Base-by-base conservation (phyloP, 441 rosid genomes). In the Erodium texanum region DNA sequence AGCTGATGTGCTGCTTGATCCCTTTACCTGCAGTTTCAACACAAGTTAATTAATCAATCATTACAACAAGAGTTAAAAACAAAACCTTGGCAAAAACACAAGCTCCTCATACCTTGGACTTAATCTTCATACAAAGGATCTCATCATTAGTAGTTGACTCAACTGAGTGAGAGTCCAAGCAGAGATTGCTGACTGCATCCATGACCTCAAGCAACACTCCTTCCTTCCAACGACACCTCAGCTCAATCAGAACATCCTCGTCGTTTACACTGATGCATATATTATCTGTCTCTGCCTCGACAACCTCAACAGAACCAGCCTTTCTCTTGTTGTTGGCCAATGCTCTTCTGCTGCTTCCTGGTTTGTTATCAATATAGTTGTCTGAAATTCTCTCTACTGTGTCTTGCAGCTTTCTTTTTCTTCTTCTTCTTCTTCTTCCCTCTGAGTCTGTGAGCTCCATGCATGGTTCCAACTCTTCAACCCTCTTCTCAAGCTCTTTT, bases 141-240 rank as follows among this genome's bases (percentile, higher is more conserved):
- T 94, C 97, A 14, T 84, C 88, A 0, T 61, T 76, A 29, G 84
- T 82, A 7, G 94, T 84, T 3, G 98, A 89, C 48, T 86, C 91
- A 62, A 94, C 87, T 3, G 93, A 84, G 73, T 83, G 84, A 67
- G 87, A 89, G 81, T 94, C 97, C 73, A 94, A 71, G 68, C 78
- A 78, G 68, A 89, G 86, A 76, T 73, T 79, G 78, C 85, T 83
- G 24, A 80, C 72, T 16, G 75, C 86, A 70, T 82, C 92, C 84
- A 94, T 82, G 63, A 89, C 81, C 83, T 89, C 91, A 0, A 92
- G 86, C 79, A 94, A 76, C 56, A 89, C 67, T 29, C 98, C 94
- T 70, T 94, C 98, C 76, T 84, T 84, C 94, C 89, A 94, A 19
- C 80, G 75, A 76, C 98, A 88, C 70, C 80, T 80, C 50, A 94